Evolutionary conservation across 2,329 filamentous ascomycete species (phyloP).

Genomic region (Helminthosporium solani): DNA sequence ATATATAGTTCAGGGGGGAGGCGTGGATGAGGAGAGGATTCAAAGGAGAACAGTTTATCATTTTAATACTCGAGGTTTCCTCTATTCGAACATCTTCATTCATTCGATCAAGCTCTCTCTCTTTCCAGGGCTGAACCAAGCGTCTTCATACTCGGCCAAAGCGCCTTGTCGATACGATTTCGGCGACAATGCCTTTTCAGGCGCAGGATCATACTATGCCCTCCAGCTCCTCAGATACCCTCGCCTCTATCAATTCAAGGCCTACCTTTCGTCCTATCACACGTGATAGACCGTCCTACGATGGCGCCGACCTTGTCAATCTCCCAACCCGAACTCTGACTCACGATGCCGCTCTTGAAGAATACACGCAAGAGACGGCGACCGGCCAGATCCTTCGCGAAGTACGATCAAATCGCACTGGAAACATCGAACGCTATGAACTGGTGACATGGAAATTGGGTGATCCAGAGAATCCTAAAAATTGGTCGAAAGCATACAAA

Average conservation of each 20-base stretch:
- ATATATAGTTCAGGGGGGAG: not conserved
- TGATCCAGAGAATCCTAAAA: slow-evolving; percentile 80
- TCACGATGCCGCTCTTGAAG: slow-evolving; percentile 56
- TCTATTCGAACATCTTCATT: too few species aligned
- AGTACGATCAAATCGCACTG: slow-evolving; percentile 56
- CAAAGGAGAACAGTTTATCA: not conserved
- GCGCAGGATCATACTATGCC: slow-evolving; percentile 10
- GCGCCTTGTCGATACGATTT: not conserved
- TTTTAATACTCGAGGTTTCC: not conserved
- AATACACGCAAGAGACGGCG: slow-evolving; percentile 65
- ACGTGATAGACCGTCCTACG: slow-evolving; percentile 15
- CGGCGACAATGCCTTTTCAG: slow-evolving; percentile 9
- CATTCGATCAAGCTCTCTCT: not conserved
- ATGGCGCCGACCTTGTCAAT: slow-evolving; percentile 52
- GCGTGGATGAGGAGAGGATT: not conserved
- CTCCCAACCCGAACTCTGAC: slow-evolving; percentile 67
- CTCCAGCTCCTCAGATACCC: slow-evolving; percentile 17
- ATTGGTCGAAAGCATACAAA: slow-evolving; percentile 76
- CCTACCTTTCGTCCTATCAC: slow-evolving; percentile 19
- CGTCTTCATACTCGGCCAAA: not conserved
- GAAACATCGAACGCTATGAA: slow-evolving; percentile 55
- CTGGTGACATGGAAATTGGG: slow-evolving; percentile 70
- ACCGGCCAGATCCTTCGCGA: slow-evolving; percentile 62
- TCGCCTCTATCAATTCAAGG: slow-evolving; percentile 12
- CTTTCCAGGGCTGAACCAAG: not conserved